These are phyloP conservation scores for Xylaria sp. DNA, from an alignment of 2,329 filamentous ascomycete species.

Conservation along the genomic window DNA sequence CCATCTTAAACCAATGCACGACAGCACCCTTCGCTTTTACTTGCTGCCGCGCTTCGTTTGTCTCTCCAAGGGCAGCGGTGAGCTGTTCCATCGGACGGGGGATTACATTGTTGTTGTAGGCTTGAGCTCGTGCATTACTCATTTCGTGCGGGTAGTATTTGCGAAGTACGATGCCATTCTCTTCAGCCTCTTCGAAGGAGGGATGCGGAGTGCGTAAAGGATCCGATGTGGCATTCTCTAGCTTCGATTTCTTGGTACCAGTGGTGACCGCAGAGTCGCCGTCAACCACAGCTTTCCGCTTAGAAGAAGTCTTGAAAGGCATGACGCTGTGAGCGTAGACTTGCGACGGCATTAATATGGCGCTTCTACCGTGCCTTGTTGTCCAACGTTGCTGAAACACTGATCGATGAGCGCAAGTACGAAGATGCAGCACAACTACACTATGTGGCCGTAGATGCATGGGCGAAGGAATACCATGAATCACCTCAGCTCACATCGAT, in stretches of 20 bases:
- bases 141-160: slow-evolving; percentile 89
- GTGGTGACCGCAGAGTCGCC: slow-evolving; percentile 39
- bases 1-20: slow-evolving; percentile 91
- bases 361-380: background rate
- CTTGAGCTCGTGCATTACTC: slow-evolving; percentile 78
- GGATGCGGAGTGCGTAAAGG: slow-evolving; percentile 59
- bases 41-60: slow-evolving; percentile 61
- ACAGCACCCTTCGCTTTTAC: slow-evolving; percentile 70
- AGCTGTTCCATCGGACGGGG: slow-evolving; percentile 79
- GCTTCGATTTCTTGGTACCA: slow-evolving; percentile 45
- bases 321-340: slow-evolving; percentile 35
- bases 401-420: background rate
- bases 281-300: slow-evolving; percentile 43
- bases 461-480: background rate
- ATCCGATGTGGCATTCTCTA: slow-evolving; percentile 32
- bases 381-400: background rate
- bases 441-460: background rate
- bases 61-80: slow-evolving; percentile 68
- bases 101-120: slow-evolving; percentile 76
- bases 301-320: slow-evolving; percentile 44
- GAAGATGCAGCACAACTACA: slow-evolving; percentile 1
- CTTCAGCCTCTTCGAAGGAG: slow-evolving; percentile 57
- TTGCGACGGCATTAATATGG: background rate
- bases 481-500: background rate
- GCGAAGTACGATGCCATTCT: slow-evolving; percentile 72